A percentile compares a stretch with the other conserved stretches of the same genome.
Conservation (phyloP, 805 yeast species). For the Sugiyamaella marilandica region DNA sequence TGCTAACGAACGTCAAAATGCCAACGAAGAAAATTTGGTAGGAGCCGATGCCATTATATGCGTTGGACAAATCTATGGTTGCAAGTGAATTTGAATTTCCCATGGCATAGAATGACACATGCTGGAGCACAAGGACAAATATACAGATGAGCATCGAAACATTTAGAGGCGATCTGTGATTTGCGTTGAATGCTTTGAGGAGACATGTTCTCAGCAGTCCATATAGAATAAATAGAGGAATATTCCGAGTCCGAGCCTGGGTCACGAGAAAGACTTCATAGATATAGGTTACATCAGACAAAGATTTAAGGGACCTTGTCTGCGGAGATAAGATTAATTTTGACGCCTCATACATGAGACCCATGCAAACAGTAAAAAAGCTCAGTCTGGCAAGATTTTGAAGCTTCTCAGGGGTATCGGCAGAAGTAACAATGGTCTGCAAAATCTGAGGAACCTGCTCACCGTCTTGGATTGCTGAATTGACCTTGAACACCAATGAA, state of each 20-base stretch:
- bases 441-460: slow-evolving; percentile 44
- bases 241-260: slow-evolving; percentile 50
- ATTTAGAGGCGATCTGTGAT: slow-evolving; percentile 12
- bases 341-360: slow-evolving; percentile 21
- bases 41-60: slow-evolving; percentile 79
- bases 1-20: slow-evolving; percentile 69
- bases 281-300: slow-evolving; percentile 15
- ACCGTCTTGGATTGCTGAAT: slow-evolving; percentile 51
- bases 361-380: slow-evolving; percentile 24
- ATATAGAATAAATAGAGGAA: slow-evolving; percentile 50
- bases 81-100: slow-evolving; percentile 93
- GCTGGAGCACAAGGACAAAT: slow-evolving; percentile 55
- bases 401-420: slow-evolving; percentile 18
- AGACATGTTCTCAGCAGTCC: slow-evolving; percentile 22
- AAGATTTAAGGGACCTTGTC: slow-evolving; percentile 1
- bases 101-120: slow-evolving; percentile 74
- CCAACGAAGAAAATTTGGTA: slow-evolving; percentile 74
- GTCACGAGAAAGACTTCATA: slow-evolving; percentile 41
- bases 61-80: slow-evolving; percentile 82
- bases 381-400: slow-evolving; percentile 28
- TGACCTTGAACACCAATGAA: slow-evolving; percentile 50
- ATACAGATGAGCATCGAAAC: slow-evolving; percentile 25
- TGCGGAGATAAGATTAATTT: slow-evolving; percentile 12
- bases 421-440: slow-evolving; percentile 21
- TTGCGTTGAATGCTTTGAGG: slow-evolving; percentile 8